These are phyloP conservation scores for Sistotremastrum suecicum DNA, from an alignment of 768 basidiomycete species.

Conservation along the genomic window DNA sequence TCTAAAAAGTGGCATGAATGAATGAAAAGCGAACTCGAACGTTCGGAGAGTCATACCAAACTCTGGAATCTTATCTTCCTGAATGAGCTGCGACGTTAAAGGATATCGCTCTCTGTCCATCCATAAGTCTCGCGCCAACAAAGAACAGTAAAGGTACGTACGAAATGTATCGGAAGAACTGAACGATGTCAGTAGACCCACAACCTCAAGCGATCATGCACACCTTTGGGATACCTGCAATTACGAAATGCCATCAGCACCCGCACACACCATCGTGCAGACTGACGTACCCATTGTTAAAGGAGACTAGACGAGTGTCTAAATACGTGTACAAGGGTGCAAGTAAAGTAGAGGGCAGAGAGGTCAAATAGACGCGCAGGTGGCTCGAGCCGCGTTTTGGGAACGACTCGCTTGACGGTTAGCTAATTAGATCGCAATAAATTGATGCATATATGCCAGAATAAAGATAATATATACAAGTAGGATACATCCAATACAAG, in stretches of 20 bases:
- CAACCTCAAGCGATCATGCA: slow-evolving; percentile 3
- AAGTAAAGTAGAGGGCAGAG: no score
- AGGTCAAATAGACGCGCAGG: no score
- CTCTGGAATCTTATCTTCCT: slow-evolving; percentile 98
- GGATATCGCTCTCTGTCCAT: slow-evolving; percentile 81
- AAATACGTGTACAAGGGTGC: no score
- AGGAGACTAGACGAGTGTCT: no score
- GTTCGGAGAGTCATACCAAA: slow-evolving; percentile 48
- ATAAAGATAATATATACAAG: no score
- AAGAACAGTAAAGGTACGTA: slow-evolving; percentile 22
- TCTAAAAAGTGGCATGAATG: slow-evolving; percentile 28
- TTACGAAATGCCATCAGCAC: neutral
- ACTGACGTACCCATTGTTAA: no score
- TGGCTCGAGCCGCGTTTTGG: no score
- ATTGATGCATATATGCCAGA: no score
- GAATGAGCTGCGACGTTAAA: slow-evolving; percentile 91
- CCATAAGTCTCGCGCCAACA: slow-evolving; percentile 1
- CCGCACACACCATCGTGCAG: no score
- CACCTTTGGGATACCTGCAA: slow-evolving; percentile 35
- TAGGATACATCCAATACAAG: neutral
- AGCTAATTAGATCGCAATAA: no score
- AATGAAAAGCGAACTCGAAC: neutral
- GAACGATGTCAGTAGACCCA: slow-evolving; percentile 1
- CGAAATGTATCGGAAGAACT: slow-evolving; percentile 98
- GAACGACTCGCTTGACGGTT: no score